Base-by-base conservation (phyloP, 2,329 filamentous ascomycete genomes). In the Colletotrichum nymphaeae region DNA sequence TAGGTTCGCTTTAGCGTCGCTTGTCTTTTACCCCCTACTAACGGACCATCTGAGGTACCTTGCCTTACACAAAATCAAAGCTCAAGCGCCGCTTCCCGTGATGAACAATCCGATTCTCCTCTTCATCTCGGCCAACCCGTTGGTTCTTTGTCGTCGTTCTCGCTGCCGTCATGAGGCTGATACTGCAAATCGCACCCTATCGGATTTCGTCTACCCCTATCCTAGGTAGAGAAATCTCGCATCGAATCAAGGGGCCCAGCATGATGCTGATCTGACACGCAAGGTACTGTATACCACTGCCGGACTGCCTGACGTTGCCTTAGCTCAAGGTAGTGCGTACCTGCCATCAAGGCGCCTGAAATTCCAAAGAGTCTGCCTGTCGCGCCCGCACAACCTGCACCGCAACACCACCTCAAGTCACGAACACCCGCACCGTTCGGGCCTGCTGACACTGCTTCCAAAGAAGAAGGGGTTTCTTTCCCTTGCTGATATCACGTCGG, bases 251-350 rank as follows among this genome's bases (percentile, higher is more conserved):
- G 64, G 63, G 69, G 63, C 37, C 19, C 37, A 52, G 49, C n/a
- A 28, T 68, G 67, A 70, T 60, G 67, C 67, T 53, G 24, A 73
- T 70, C 32, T 62, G 67, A 70, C 62, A 66, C 56, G 24, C 55
- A 62, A 49, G 22, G 67, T 65, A 60, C 35, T 46, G 6, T 22
- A 12, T 58, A 42, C 56, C 24, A 22, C n/a, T 28, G 52, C 55
- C 11, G 12, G n/a, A n/a, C 49, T 42, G 46, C 35, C 60, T 52
- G 30, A 35, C 35, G 19, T 35, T 12, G 35, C 52, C 28, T 12
- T 12, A n/a, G 52, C n/a, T 56, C 14, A 19, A 70, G 55, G 56
- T 57, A 63, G 42, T 6, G 12, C 49, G 35, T 66, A 60, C 57
- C 32, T 55, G 24, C 2, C 9, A 4, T 37, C 32, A 4, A 16